Evolutionary conservation across 75 land plant species (phyloP), one percentile per base, ranked within the genome.

Genomic region (Chamaecyparis obtusa): DNA sequence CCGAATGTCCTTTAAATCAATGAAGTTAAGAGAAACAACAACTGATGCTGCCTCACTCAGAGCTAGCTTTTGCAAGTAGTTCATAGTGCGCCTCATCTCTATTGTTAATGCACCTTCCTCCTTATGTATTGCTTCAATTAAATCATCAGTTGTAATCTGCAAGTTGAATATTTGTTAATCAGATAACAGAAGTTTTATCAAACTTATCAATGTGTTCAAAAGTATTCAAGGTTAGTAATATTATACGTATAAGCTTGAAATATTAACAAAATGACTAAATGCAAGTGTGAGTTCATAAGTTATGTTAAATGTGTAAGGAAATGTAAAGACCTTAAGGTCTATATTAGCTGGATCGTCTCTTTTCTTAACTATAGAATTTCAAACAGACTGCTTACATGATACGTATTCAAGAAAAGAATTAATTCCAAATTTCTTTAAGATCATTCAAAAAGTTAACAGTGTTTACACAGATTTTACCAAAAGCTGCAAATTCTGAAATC

Each of bases 111-210:
- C 99, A 86, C 94, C 89, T 87, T 96, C 98, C 91, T 98, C 99
- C 44, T 93, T 87, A 87, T 94, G 92, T 35, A 94, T 97, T 88
- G 99, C 99, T 90, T 96, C 96, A 48, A 98, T 79, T 60, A 98
- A 88, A 88, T 98, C 99, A 94, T 98, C 98, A 36, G 99, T 98
- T 14, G 97, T 98, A 72, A 98, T 94, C 99, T 98, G 90, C 79
- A 2, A 72, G 10, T 13, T 72, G 15, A 32, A 72, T 10, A 72
- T 32, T 72, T 72, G 76, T 72, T 33, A 72, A 33, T 72, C 76
- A 30, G 36, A 72, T 10, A 36, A 72, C 14, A 72, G 0, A 30
- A 72, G 36, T 10, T 51, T 71, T 72, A 72, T 72, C 76, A 72
- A 72, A 72, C 32, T 2, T 9, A 72, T 33, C n/a, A 21, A 64